These are phyloP conservation scores for Aspergillus incahuasiensis DNA, from an alignment of 495 filamentous ascomycete species.

Conservation along the genomic window DNA sequence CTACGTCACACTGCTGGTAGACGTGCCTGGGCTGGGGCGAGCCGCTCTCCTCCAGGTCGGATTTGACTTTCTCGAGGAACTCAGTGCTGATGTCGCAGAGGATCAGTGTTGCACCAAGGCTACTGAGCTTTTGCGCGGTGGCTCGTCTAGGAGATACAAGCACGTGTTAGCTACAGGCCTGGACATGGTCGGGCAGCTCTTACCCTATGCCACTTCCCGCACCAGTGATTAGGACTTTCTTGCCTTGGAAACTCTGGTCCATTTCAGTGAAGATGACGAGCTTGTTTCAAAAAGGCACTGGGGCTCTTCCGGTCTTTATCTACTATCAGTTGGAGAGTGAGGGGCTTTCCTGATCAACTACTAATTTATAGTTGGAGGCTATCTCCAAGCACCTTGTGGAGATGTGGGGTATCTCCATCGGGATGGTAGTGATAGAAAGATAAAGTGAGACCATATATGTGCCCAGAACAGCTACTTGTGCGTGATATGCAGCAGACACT, in stretches of 20 bases:
- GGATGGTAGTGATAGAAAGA: too few species aligned
- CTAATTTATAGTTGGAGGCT: too few species aligned
- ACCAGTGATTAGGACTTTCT: conserved; percentile 42
- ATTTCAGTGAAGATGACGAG: neutral
- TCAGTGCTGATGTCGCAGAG: conserved; percentile 40
- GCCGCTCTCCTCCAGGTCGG: neutral
- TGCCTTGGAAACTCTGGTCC: neutral
- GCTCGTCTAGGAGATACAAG: conserved; percentile 17
- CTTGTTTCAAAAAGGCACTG: neutral
- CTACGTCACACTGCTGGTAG: conserved; percentile 34
- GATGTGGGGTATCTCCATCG: too few species aligned
- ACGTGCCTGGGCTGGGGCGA: conserved; percentile 12
- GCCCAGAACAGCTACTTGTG: too few species aligned
- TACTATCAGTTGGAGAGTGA: too few species aligned
- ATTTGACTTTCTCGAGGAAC: conserved; percentile 21
- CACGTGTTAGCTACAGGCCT: too few species aligned
- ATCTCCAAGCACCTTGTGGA: too few species aligned
- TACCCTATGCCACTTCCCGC: conserved; percentile 50
- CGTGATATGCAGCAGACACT: too few species aligned
- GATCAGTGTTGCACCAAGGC: conserved; percentile 38
- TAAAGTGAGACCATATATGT: too few species aligned
- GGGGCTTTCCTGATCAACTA: too few species aligned
- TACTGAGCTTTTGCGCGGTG: conserved; percentile 39
- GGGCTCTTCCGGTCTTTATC: too few species aligned
- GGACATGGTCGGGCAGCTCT: neutral